Base-by-base conservation (phyloP, 2,329 filamentous ascomycete genomes). In the Claviceps quebecensis region DNA sequence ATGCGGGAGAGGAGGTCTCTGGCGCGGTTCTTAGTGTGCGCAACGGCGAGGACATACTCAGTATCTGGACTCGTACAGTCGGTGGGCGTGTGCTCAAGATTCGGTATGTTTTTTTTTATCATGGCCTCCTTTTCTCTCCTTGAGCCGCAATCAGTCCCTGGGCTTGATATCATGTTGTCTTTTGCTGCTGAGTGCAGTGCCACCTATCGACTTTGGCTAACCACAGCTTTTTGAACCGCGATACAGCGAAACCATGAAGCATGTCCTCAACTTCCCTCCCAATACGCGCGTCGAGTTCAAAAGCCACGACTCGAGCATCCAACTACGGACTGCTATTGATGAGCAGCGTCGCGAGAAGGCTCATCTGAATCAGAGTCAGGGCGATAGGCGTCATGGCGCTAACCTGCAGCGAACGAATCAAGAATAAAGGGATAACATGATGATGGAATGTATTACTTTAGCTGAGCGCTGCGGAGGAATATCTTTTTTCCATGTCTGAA, bases 211-310 rank as follows among this genome's bases (percentile, higher is more conserved):
- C 29, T 7, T 29, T 34, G 22, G 19, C 52, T 53, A 47, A 52
- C 36, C 17, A 48, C 16, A 13, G 22, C 7, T 14, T 29, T 19
- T 9, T 26, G 22, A 16, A n/a, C 2, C 9, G 14, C 19, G 26
- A 37, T 41, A 44, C 14, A 95, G 90, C 58, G 90, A 98, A 72
- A 95, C 86, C 37, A 89, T 97, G 77, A 95, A 94, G 71, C 86
- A 88, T 56, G 77, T 94, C 57, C 81, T 98, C 52, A 79, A 81
- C 58, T 87, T 96, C 65, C 91, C 91, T 1, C 71, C 81, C 45
- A 91, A 95, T 65, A 97, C 93, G 39, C 86, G 86, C 62, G 84
- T 98, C 54, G 83, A 93, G 60, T 98, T 90, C 81, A 95, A 95
- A 72, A 93, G 86, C 64, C 93, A 98, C 67, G 90, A 96, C 63